phyloP scores from a whole-genome alignment of 495 filamentous ascomycete genomes.

The Clohesyomyces aquaticus region DNA sequence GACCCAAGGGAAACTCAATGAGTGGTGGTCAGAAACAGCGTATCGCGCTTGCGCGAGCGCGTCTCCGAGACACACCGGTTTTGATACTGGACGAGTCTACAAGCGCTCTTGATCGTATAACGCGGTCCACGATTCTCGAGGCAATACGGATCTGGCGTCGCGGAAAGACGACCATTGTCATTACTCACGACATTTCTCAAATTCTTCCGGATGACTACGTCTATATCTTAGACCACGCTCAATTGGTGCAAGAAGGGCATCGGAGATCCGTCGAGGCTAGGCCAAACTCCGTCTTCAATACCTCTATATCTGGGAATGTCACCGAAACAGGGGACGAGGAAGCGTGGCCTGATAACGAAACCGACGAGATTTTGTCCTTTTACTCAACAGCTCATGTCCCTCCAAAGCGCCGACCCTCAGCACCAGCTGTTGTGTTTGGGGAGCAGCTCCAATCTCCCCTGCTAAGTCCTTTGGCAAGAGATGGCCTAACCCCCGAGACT shows the following conservation, averaged over 20 bases:
- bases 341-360: conserved; percentile 21
- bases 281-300: conserved; percentile 41
- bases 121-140: conserved; percentile 46
- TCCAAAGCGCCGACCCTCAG: background rate
- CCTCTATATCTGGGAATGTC: conserved; percentile 34
- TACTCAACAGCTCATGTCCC: conserved; percentile 11
- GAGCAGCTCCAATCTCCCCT: conserved; percentile 17
- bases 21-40: conserved; percentile 76
- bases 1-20: conserved; percentile 67
- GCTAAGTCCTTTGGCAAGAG: background rate
- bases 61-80: conserved; percentile 50
- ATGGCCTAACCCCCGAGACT: background rate
- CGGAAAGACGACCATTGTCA: conserved; percentile 51
- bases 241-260: conserved; percentile 71
- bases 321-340: conserved; percentile 4
- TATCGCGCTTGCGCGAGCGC: conserved; percentile 50
- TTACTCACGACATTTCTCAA: conserved; percentile 84
- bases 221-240: conserved; percentile 76
- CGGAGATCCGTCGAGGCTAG: conserved; percentile 52
- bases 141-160: conserved; percentile 48
- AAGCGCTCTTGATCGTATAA: conserved; percentile 51
- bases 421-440: conserved; percentile 32
- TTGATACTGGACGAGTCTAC: conserved; percentile 53
- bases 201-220: conserved; percentile 76
- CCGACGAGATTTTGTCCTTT: conserved; percentile 20